These are phyloP conservation scores for Trametes punicea DNA, from an alignment of 768 basidiomycete species.

Conservation along the genomic window DNA sequence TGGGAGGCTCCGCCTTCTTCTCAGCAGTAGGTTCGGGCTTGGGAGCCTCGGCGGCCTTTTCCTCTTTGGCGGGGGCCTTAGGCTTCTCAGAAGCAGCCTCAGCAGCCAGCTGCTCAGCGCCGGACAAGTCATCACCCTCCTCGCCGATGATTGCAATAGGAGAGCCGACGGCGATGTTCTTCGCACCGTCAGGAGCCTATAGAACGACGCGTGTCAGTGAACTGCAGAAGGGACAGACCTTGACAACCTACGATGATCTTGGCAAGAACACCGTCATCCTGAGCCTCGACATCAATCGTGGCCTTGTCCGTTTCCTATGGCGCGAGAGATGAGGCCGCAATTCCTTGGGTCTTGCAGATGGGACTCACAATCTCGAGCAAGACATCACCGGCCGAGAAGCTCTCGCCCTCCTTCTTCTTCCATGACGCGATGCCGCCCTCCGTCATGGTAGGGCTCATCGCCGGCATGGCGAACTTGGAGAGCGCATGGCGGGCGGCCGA, in stretches of 20 bases:
- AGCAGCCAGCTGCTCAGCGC: constrained; percentile 67
- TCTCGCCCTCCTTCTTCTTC: constrained; percentile 96
- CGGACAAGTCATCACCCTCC: constrained; percentile 92
- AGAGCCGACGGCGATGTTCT: constrained; percentile 82
- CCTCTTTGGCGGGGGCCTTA: constrained; percentile 34
- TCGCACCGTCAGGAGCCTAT: constrained; percentile 80
- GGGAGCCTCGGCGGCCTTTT: constrained; percentile 41
- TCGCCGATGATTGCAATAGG: constrained; percentile 91
- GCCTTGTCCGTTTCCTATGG: constrained; percentile 99
- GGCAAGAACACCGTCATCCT: constrained; percentile 93
- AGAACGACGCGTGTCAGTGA: constrained; percentile 2
- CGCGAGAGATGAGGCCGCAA: constrained; percentile 12
- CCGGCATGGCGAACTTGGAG: constrained; percentile 90
- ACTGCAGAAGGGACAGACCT: neutral
- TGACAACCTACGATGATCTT: constrained; percentile 83
- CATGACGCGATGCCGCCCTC: constrained; percentile 97
- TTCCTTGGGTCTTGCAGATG: constrained; percentile 8
- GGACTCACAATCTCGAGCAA: constrained; percentile 86
- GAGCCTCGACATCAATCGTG: constrained; percentile 98
- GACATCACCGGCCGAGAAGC: constrained; percentile 88
- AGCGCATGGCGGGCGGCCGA: constrained; percentile 78
- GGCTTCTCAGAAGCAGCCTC: constrained; percentile 51
- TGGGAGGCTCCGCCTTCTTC: constrained; percentile 35
- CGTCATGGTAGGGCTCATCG: constrained; percentile 99
- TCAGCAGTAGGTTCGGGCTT: constrained; percentile 35